Conservation (phyloP, 495 filamentous ascomycete genomes). For the Aspergillus taichungensis region DNA sequence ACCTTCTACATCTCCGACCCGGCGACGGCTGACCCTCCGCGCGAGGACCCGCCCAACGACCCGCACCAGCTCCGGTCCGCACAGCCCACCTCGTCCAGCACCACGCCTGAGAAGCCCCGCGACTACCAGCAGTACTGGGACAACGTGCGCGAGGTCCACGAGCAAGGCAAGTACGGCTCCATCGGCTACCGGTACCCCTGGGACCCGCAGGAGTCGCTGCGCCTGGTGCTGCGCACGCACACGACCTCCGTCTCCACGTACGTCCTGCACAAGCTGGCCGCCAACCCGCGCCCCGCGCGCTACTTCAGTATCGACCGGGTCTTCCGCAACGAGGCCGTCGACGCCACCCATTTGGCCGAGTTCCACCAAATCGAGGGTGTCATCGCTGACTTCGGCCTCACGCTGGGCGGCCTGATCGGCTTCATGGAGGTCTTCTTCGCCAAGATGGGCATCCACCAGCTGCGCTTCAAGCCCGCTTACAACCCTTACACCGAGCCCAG, state of each 20-base stretch:
- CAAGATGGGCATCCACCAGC: conserved; percentile 84
- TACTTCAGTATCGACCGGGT: conserved; percentile 98
- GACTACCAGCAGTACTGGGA: conserved; percentile 83
- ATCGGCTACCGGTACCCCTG: conserved; percentile 95
- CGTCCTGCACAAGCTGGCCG: conserved; percentile 82
- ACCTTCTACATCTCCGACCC: conserved; percentile 98
- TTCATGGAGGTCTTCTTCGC: conserved; percentile 96
- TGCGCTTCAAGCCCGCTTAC: conserved; percentile 96
- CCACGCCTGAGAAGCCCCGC: conserved; percentile 34
- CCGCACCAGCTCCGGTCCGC: conserved; percentile 27
- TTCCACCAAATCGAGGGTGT: conserved; percentile 99
- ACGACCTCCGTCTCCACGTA: conserved; percentile 85
- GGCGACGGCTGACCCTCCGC: conserved; percentile 61
- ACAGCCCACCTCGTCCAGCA: conserved; percentile 18
- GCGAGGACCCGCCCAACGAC: conserved; percentile 52
- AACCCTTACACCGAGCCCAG: conserved; percentile 97
- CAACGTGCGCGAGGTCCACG: conserved; percentile 75
- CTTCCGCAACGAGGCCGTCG: conserved; percentile 92
- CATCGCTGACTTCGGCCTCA: conserved; percentile 89
- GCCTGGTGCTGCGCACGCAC: conserved; percentile 89
- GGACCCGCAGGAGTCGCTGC: conserved; percentile 77
- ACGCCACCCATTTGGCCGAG: conserved; percentile 92
- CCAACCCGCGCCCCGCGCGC: conserved; percentile 68
- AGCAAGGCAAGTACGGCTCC: conserved; percentile 80
- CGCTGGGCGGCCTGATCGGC: conserved; percentile 85